A percentile compares a stretch with the other conserved stretches of the same genome.
Conservation (phyloP, 2,329 filamentous ascomycete species). For the Cercospora beticola region DNA sequence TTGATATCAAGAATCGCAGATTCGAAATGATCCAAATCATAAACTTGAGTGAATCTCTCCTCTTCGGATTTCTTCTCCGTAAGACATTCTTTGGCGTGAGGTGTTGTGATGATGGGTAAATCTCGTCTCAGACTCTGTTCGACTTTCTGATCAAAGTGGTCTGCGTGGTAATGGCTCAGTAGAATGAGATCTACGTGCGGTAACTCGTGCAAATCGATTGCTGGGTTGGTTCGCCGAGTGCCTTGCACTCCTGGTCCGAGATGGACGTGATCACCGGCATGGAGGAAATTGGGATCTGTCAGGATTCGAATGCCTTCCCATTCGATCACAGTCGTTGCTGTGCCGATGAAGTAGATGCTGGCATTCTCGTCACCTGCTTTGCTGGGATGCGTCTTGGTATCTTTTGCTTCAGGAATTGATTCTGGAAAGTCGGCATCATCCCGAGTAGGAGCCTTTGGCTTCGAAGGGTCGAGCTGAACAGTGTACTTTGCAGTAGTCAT, state of each 20-base stretch:
- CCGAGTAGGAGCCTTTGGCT: slow-evolving; percentile 42
- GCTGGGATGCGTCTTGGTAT: slow-evolving; percentile 47
- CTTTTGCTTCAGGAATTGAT: slow-evolving; percentile 46
- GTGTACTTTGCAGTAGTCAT: slow-evolving; percentile 39
- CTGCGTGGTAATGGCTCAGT: slow-evolving; percentile 64
- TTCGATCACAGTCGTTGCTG: slow-evolving; percentile 57
- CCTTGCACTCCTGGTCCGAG: slow-evolving; percentile 62
- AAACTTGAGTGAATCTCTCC: slow-evolving; percentile 57
- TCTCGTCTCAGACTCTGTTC: slow-evolving; percentile 52
- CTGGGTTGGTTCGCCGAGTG: slow-evolving; percentile 57
- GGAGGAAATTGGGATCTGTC: slow-evolving; percentile 64
- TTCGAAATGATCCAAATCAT: slow-evolving; percentile 58
- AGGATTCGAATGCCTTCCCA: slow-evolving; percentile 56
- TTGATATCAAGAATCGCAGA: slow-evolving; percentile 24
- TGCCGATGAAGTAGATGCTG: slow-evolving; percentile 57
- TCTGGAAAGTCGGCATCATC: slow-evolving; percentile 37
- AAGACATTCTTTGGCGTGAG: slow-evolving; percentile 58
- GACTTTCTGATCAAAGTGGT: slow-evolving; percentile 57
- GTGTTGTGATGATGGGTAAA: slow-evolving; percentile 64
- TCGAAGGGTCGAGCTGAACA: slow-evolving; percentile 43
- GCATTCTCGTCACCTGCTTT: slow-evolving; percentile 43
- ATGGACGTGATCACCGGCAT: slow-evolving; percentile 65
- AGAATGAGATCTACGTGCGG: slow-evolving; percentile 61
- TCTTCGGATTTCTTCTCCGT: slow-evolving; percentile 43
- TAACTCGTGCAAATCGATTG: slow-evolving; percentile 59